phyloP scores from a whole-genome alignment of 495 filamentous ascomycete genomes.

The Lentithecium fluviatile region DNA sequence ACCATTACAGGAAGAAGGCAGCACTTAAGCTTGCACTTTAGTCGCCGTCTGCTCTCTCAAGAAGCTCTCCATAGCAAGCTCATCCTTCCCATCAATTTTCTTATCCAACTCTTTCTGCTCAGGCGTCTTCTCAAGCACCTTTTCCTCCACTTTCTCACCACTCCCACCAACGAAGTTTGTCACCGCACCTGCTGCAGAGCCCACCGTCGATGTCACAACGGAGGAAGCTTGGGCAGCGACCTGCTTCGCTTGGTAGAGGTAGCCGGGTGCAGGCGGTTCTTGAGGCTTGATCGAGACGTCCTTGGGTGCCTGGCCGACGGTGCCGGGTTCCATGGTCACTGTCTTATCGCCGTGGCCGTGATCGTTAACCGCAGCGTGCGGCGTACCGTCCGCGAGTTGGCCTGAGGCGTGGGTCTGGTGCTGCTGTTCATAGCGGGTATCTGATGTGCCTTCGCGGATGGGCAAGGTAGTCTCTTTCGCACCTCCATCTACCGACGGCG shows the following conservation, averaged over 20 bases:
- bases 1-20: background rate
- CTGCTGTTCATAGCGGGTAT: slow-evolving; percentile 39
- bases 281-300: slow-evolving; percentile 34
- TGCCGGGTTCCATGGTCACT: slow-evolving; percentile 43
- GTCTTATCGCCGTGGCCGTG: slow-evolving; percentile 43
- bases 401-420: slow-evolving; percentile 42
- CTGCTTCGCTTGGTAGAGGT: slow-evolving; percentile 40
- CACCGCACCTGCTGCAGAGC: slow-evolving; percentile 15
- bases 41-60: slow-evolving; percentile 39
- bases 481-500: background rate
- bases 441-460: slow-evolving; percentile 38
- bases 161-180: background rate
- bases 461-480: slow-evolving; percentile 2
- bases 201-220: slow-evolving; percentile 28
- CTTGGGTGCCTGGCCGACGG: slow-evolving; percentile 46
- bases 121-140: slow-evolving; percentile 23
- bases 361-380: slow-evolving; percentile 28
- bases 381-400: slow-evolving; percentile 41
- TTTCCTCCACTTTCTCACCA: slow-evolving; percentile 26
- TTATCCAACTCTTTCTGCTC: slow-evolving; percentile 34
- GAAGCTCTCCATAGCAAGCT: slow-evolving; percentile 41
- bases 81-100: slow-evolving; percentile 36
- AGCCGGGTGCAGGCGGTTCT: slow-evolving; percentile 21
- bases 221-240: slow-evolving; percentile 25
- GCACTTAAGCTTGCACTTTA: background rate